Conservation (phyloP, 805 yeast genomes). For the Candida ficus region DNA sequence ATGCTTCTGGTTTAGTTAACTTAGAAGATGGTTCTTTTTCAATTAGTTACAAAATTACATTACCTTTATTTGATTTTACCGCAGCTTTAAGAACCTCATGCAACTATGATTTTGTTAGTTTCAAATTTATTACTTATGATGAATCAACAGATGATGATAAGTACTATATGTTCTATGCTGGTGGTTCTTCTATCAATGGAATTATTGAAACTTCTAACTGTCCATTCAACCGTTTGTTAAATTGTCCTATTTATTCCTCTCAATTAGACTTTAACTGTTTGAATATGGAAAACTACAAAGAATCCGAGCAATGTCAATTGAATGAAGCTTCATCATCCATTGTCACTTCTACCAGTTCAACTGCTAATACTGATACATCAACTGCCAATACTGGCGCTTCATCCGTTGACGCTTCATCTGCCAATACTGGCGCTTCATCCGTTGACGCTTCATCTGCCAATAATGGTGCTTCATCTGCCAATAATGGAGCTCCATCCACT, state of each 20-base stretch:
- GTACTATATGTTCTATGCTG: conserved; percentile 15
- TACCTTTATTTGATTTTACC: conserved; percentile 2
- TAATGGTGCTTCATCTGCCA: too few species aligned
- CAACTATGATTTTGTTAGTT: conserved; percentile 12
- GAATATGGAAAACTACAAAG: not conserved
- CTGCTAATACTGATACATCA: too few species aligned
- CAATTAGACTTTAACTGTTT: conserved; percentile 7
- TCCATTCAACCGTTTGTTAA: conserved; percentile 2
- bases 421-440: too few species aligned
- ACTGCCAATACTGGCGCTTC: too few species aligned
- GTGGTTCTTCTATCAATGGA: conserved; percentile 11
- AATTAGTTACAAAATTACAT: conserved; percentile 6
- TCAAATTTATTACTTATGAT: conserved; percentile 5
- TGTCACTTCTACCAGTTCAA: too few species aligned
- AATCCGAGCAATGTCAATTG: not conserved
- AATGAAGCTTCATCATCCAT: too few species aligned
- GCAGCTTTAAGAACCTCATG: conserved; percentile 7
- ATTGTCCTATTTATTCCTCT: conserved; percentile 8
- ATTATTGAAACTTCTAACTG: conserved; percentile 6
- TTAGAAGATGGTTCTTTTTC: conserved; percentile 14
- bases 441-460: too few species aligned
- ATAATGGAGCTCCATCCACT: too few species aligned
- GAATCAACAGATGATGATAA: conserved; percentile 1
- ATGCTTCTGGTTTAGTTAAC: conserved; percentile 12
- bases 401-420: too few species aligned